Percentiles rank a stretch among this genome's conserved stretches.
These are phyloP conservation scores for Diplodia scrobiculata DNA, from an alignment of 2,329 filamentous ascomycete species.

Conservation along the genomic window DNA sequence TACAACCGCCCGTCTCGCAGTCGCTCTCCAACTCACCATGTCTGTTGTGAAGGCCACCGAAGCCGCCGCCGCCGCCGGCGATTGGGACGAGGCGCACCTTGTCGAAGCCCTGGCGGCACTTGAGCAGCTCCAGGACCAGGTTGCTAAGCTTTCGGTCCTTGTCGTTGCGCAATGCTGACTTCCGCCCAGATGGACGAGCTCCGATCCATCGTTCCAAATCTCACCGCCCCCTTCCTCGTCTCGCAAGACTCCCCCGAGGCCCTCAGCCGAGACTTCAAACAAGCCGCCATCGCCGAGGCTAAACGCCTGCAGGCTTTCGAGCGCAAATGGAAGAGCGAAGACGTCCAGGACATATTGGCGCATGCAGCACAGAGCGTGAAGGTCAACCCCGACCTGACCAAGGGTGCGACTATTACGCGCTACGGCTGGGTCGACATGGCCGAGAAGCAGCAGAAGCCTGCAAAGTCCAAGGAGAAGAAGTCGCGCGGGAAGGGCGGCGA, in stretches of 20 bases:
- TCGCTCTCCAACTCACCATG: background rate
- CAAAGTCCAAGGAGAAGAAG: slow-evolving; percentile 28
- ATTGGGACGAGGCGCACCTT: slow-evolving; percentile 47
- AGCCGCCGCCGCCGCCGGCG: background rate
- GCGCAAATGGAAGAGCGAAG: slow-evolving; percentile 43
- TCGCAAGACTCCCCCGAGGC: slow-evolving; percentile 35
- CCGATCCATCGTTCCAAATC: slow-evolving; percentile 48
- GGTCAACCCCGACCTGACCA: slow-evolving; percentile 44
- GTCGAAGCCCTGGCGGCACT: slow-evolving; percentile 50
- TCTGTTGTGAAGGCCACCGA: background rate
- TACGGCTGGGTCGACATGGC: slow-evolving; percentile 47
- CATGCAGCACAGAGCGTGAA: slow-evolving; percentile 43
- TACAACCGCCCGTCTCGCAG: background rate
- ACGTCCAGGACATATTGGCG: slow-evolving; percentile 42
- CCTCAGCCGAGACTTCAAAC: slow-evolving; percentile 45
- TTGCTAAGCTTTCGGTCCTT: background rate
- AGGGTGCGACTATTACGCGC: slow-evolving; percentile 39
- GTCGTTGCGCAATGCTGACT: slow-evolving; percentile 29
- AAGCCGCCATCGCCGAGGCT: slow-evolving; percentile 42
- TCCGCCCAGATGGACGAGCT: slow-evolving; percentile 46
- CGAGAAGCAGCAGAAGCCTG: slow-evolving; percentile 31
- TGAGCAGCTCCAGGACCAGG: slow-evolving; percentile 50
- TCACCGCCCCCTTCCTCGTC: slow-evolving; percentile 46
- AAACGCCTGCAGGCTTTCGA: slow-evolving; percentile 45
- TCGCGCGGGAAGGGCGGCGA: slow-evolving; percentile 30